Evolutionary conservation across 83 land plant genomes (phyloP), one percentile per base, ranked within the genome.

Genomic region (Diphasiastrum complanatum): DNA sequence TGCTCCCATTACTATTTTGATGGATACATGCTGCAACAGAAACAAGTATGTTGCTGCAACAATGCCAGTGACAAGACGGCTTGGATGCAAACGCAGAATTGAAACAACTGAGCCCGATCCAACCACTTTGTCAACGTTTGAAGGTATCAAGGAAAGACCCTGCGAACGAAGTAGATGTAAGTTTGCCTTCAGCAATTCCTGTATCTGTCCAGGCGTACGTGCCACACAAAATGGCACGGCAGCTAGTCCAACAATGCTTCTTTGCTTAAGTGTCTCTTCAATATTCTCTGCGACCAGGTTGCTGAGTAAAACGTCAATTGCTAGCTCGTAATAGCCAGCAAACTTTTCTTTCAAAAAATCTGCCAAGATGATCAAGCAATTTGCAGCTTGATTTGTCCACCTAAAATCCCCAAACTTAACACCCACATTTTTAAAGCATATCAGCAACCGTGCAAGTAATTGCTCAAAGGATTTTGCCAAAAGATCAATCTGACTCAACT

Each of bases 1-100:
- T 12, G 61, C 56, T 63, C 64, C 70, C 34, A 54, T 14, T 33
- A 51, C 54, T 19, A 70, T 60, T 20, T 41, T 41, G 30, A 53
- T 37, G 41, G 69, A 53, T 48, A 29, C 51, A 54, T 70, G 74
- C 51, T 64, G 74, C 49, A 70, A 25, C 14, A 70, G 55, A 47
- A 52, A 65, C 35, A 70, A 10, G 47, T 70, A 70, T 27, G 74
- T 70, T 6, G 76, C 72, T 50, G 95, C 82, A 47, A 76, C 71
- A 67, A 62, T 64, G 33, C 87, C 84, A 47, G 80, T 84, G 16
- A 92, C 84, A 35, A 77, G 73, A 51, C 79, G 83, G 76, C 81
- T 89, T 58, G 96, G 89, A 63, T 95, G 99, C 61, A 95, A 67
- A 35, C 99, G 86, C 61, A 95, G 63, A 61, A 63, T 71, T 25